Conservation (phyloP, 306 rosid genomes). For the Lathyrus sativus region DNA sequence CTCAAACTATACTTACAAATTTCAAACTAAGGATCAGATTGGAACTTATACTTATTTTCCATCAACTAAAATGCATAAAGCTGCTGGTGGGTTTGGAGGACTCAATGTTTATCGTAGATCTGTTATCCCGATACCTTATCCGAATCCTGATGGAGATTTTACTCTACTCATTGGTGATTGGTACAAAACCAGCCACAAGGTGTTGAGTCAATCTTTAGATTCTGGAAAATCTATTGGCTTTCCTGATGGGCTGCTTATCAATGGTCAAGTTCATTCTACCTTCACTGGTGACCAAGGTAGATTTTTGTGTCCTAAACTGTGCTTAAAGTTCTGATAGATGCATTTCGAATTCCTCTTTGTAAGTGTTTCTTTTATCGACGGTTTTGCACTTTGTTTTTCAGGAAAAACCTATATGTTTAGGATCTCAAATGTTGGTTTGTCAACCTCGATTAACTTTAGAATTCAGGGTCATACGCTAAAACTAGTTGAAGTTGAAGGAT, state of each 20-base stretch:
- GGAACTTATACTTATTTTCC: constrained; percentile 87
- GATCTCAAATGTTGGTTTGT: constrained; percentile 87
- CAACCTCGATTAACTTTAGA: constrained; percentile 79
- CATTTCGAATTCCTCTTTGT: constrained; percentile 2
- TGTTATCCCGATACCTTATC: constrained; percentile 76
- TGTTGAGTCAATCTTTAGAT: constrained; percentile 72
- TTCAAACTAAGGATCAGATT: constrained; percentile 92
- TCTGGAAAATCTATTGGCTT: constrained; percentile 73
- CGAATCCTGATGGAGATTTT: constrained; percentile 81
- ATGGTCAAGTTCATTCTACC: constrained; percentile 66
- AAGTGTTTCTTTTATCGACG: constrained; percentile 31
- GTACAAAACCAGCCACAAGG: constrained; percentile 85
- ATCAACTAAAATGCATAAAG: constrained; percentile 79
- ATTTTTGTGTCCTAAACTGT: constrained; percentile 7
- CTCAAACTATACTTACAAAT: constrained; percentile 83
- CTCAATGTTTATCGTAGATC: constrained; percentile 78
- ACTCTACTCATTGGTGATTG: constrained; percentile 91
- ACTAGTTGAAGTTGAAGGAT: constrained; percentile 91
- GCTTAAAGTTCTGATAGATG: constrained; percentile 3
- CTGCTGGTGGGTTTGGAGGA: constrained; percentile 92
- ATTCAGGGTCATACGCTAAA: constrained; percentile 80
- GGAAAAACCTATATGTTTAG: constrained; percentile 93
- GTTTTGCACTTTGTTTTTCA: constrained; percentile 46
- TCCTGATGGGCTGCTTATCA: constrained; percentile 84
- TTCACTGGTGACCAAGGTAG: constrained; percentile 80